phyloP scores from a whole-genome alignment of 371 early-diverging fungal genomes.

The Syncephalis plumigaleata region DNA sequence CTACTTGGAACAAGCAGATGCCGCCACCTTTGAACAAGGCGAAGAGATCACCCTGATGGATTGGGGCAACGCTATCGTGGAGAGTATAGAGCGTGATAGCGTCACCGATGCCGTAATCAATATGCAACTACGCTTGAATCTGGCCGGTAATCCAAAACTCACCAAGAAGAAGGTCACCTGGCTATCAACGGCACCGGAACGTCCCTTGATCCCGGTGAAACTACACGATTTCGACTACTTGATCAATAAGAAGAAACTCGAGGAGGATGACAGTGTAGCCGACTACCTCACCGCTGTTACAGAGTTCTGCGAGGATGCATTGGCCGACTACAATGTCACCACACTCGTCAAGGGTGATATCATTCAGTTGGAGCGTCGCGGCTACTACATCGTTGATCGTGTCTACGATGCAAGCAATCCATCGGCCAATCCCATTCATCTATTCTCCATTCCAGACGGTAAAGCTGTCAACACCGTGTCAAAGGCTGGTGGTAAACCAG shows the following conservation, averaged over 20 bases:
- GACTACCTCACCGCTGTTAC: conserved; percentile 80
- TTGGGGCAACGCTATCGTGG: conserved; percentile 96
- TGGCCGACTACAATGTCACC: conserved; percentile 56
- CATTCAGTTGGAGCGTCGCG: conserved; percentile 97
- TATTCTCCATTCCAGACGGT: conserved; percentile 90
- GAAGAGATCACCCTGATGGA: conserved; percentile 99
- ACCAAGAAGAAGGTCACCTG: conserved; percentile 99
- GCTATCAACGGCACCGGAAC: conserved; percentile 51
- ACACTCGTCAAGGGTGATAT: conserved; percentile 52
- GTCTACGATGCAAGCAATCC: conserved; percentile 20
- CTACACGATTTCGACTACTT: conserved; percentile 88
- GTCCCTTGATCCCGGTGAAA: conserved; percentile 33
- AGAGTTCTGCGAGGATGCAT: conserved; percentile 49
- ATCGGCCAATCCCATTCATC: conserved; percentile 22
- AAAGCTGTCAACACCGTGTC: conserved; percentile 60
- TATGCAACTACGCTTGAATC: conserved; percentile 52
- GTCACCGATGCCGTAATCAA: conserved; percentile 26
- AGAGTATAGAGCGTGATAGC: conserved; percentile 17
- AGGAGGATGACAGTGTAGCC: conserved; percentile 78
- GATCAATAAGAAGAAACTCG: conserved; percentile 95
- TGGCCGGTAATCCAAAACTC: conserved; percentile 94
- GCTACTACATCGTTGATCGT: conserved; percentile 87
- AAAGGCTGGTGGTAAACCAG: conserved; percentile 31
- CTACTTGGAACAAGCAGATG: conserved; percentile 85
- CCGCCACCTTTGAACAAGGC: conserved; percentile 48